Percentiles rank a stretch among this genome's conserved stretches.
Evolutionary conservation across 768 basidiomycete genomes (phyloP).

Genomic region (Chalciporus chontae): DNA sequence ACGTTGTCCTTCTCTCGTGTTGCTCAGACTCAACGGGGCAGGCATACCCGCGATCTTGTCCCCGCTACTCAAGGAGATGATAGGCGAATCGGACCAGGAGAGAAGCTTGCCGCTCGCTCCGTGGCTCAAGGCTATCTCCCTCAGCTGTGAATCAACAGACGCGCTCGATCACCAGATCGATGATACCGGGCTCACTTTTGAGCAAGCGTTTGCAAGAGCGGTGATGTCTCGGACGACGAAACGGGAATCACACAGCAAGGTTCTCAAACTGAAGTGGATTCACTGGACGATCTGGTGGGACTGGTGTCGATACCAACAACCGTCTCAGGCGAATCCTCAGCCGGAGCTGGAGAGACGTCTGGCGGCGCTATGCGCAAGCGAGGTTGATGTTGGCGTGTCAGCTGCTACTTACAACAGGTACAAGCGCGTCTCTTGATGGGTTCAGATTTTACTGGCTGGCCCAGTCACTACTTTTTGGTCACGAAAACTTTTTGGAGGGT

Average conservation of each 20-base stretch:
- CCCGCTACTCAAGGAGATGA: conserved; percentile 26
- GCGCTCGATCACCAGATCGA: conserved; percentile 21
- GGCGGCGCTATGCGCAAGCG: conserved; percentile 16
- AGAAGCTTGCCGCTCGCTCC: conserved; percentile 21
- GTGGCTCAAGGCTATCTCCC: conserved; percentile 29
- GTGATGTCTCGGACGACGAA: conserved; percentile 25
- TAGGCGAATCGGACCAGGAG: conserved; percentile 14
- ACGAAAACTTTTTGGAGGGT: neutral
- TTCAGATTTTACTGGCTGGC: conserved; percentile 9
- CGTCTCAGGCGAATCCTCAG: conserved; percentile 18
- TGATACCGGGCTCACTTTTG: conserved; percentile 26
- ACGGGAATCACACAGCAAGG: conserved; percentile 22
- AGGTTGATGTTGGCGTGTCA: conserved; percentile 31
- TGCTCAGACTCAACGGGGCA: conserved; percentile 27
- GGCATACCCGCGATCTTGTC: conserved; percentile 17
- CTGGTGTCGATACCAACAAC: conserved; percentile 21
- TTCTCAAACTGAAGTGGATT: conserved; percentile 28
- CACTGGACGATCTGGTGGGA: conserved; percentile 33
- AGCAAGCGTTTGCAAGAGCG: conserved; percentile 21
- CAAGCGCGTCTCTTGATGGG: conserved; percentile 26
- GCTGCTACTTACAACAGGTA: conserved; percentile 30
- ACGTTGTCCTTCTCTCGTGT: conserved; percentile 27
- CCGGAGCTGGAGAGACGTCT: conserved; percentile 25
- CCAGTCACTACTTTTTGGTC: neutral
- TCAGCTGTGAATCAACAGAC: conserved; percentile 28